These are phyloP conservation scores for Trametes polyzona DNA, from an alignment of 1,284 basidiomycete species.

Conservation along the genomic window DNA sequence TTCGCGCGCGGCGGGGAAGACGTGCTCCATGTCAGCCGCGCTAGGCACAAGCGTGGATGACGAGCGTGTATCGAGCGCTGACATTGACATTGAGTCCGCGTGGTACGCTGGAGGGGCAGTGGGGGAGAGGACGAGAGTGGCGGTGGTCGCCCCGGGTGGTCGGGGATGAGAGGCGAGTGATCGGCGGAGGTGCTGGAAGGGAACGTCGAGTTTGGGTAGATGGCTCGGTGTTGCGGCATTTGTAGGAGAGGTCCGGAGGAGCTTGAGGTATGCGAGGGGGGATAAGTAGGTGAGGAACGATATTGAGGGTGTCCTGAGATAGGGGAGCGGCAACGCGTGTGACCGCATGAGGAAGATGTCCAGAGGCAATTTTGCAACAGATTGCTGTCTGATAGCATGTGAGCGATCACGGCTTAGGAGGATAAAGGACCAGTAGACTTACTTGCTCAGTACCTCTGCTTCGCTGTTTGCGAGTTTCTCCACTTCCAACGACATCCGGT, in stretches of 20 bases:
- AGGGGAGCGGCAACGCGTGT: slow-evolving; percentile 69
- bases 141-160: slow-evolving; percentile 55
- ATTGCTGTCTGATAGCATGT: slow-evolving; percentile 41
- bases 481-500: slow-evolving; percentile 52
- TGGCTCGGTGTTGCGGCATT: slow-evolving; percentile 23
- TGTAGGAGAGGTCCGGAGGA: slow-evolving; percentile 46
- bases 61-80: slow-evolving; percentile 34
- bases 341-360: slow-evolving; percentile 68
- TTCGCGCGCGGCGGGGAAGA: slow-evolving; percentile 47
- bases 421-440: slow-evolving; percentile 30
- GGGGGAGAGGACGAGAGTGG: slow-evolving; percentile 56
- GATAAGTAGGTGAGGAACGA: slow-evolving; percentile 74
- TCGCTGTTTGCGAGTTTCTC: slow-evolving; percentile 58
- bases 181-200: slow-evolving; percentile 50
- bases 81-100: slow-evolving; percentile 28
- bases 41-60: slow-evolving; percentile 43
- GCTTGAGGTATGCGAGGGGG: slow-evolving; percentile 65
- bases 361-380: slow-evolving; percentile 47
- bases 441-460: slow-evolving; percentile 56
- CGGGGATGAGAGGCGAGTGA: slow-evolving; percentile 44
- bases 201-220: slow-evolving; percentile 55
- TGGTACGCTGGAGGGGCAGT: slow-evolving; percentile 28
- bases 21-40: slow-evolving; percentile 50
- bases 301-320: slow-evolving; percentile 65
- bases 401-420: background rate